Conservation (phyloP, 495 filamentous ascomycete genomes). For the Pyrenula massariospora region DNA sequence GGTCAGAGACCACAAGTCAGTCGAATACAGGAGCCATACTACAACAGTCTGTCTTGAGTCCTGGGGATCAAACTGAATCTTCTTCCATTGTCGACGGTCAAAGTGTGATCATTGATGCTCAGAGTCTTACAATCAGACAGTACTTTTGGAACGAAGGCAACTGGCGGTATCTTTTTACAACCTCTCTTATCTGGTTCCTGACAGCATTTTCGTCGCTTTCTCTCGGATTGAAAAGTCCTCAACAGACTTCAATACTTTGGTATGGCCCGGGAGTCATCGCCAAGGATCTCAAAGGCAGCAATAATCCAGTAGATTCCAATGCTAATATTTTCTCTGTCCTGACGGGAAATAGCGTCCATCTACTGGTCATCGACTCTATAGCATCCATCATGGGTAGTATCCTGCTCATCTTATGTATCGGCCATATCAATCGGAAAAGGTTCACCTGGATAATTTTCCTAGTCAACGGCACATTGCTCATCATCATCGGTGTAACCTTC, state of each 20-base stretch:
- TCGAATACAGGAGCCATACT: not conserved
- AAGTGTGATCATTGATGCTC: not conserved
- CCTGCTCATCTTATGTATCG: slow-evolving; percentile 33
- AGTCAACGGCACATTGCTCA: slow-evolving; percentile 32
- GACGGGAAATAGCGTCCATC: slow-evolving; percentile 22
- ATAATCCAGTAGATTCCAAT: slow-evolving; percentile 10
- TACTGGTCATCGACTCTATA: slow-evolving; percentile 28
- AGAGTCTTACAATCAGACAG: slow-evolving; percentile 7
- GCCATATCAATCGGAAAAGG: slow-evolving; percentile 33
- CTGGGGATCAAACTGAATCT: not conserved
- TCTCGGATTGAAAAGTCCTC: slow-evolving; percentile 13
- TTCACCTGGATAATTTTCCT: slow-evolving; percentile 28
- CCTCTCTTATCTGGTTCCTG: slow-evolving; percentile 33
- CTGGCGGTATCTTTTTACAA: slow-evolving; percentile 37
- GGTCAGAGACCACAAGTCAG: not conserved
- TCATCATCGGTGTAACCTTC: slow-evolving; percentile 42
- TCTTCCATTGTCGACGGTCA: not conserved
- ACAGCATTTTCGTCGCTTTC: slow-evolving; percentile 30
- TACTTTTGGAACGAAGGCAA: slow-evolving; percentile 27
- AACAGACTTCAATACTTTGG: slow-evolving; percentile 13
- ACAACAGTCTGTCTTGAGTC: not conserved
- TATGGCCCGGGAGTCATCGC: slow-evolving; percentile 36
- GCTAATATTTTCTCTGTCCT: slow-evolving; percentile 27
- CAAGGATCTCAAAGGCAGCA: not conserved
- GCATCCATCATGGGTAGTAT: slow-evolving; percentile 29